A percentile compares a stretch with the other conserved stretches of the same genome.
phyloP scores from a whole-genome alignment of 371 early-diverging fungal genomes.

The Rhizopus sp. region DNA sequence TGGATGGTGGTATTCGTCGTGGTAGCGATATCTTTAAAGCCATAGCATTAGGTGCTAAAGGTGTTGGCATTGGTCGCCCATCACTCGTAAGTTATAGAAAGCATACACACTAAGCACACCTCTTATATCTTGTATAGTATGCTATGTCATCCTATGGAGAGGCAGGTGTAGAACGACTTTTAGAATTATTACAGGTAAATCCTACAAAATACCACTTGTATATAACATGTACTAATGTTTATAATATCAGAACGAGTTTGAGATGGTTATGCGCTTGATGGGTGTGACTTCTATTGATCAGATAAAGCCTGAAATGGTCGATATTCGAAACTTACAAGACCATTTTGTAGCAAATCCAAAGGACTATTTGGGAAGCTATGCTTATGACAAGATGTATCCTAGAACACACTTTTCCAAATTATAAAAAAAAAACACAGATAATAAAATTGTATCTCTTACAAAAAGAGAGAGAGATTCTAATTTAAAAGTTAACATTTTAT shows the following conservation, averaged over 20 bases:
- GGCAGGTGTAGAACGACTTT: constrained; percentile 72
- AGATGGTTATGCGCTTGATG: constrained; percentile 75
- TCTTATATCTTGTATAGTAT: constrained; percentile 38
- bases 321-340: constrained; percentile 53
- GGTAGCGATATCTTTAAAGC: constrained; percentile 95
- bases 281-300: constrained; percentile 65
- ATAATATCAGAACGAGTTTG: constrained; percentile 61
- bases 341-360: constrained; percentile 46
- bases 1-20: constrained; percentile 92
- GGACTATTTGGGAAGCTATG: constrained; percentile 38
- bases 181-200: constrained; percentile 66
- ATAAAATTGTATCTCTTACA: constrained; percentile 1
- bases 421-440: constrained; percentile 11
- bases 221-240: constrained; percentile 6
- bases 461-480: too few relatives aligned
- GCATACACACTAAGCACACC: not conserved
- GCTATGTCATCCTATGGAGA: constrained; percentile 78
- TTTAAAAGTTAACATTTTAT: too few relatives aligned
- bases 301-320: constrained; percentile 62
- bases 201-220: constrained; percentile 31
- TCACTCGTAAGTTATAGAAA: constrained; percentile 49
- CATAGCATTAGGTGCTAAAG: constrained; percentile 91
- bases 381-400: constrained; percentile 49
- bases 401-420: constrained; percentile 38
- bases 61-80: constrained; percentile 94